Evolutionary conservation across 2,329 filamentous ascomycete species (phyloP), one percentile per base, ranked within the genome.

Genomic region (Acephala macrosclerotiorum): DNA sequence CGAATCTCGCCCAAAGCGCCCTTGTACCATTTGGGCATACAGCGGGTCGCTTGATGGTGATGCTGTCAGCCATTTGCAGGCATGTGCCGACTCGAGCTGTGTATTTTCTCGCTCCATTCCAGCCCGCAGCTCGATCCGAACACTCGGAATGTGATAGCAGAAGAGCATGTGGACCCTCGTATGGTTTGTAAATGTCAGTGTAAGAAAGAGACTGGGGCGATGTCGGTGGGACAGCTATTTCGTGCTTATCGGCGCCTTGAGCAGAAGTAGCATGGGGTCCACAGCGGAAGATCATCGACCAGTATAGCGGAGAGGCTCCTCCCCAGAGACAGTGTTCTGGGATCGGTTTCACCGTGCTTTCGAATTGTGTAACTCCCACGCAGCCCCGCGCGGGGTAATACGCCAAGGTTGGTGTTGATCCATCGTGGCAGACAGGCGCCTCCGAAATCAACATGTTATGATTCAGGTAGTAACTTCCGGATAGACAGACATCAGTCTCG

Each of bases 201-300:
- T 49, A 22, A 8, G 45, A 7, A 22, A 49, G 5, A 49, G 9
- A 35, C 20, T 16, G 29, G 3, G 42, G 57, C 47, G 38, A 20
- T 14, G 40, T 40, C 3, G 67, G 67, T 11, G 64, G 58, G 26
- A 58, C 33, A 20, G 67, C 67, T 1, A 29, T 33, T n/a, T 62
- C 38, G 35, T 68, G 61, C 26, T 62, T 51, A 14, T 68, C 59
- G 16, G 65, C 62, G 6, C 62, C 58, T 26, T 49, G 25, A 12
- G 40, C 25, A 14, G 55, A 14, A 22, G 9, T 60, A 8, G 36
- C 53, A 40, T 59, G 35, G 18, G 49, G 14, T 33, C 59, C 51
- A 35, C 67, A 68, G 3, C 67, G 61, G 40, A 66, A 68, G 8
- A 66, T 59, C 58, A 68, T 25, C 12, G 67, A 68, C 67, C 67